Evolutionary conservation across 257 asterid genomes (phyloP), one percentile per base, ranked within the genome.

Genomic region (Rehmannia glutinosa): DNA sequence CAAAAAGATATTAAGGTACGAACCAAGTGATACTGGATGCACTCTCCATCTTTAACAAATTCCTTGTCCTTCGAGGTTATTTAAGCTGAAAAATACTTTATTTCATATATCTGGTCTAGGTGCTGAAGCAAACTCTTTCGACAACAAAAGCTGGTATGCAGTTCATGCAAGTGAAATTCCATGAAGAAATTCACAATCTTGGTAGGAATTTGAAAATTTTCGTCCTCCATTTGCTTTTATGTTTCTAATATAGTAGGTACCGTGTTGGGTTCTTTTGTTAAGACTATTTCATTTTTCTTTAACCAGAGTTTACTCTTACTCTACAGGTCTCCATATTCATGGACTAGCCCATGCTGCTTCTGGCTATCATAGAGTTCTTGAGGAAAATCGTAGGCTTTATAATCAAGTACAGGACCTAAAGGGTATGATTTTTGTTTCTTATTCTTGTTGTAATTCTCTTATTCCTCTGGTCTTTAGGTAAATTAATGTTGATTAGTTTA

Each of bases 261-360:
- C 50, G 15, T 16, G 10, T 0, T 15, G 47, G 15, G n/a, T 27
- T 38, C 28, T 28, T 39, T 32, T 51, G 2, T 49, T 8, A 5
- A 24, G 51, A 39, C 41, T 7, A 4, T 27, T 30, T 32, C 62
- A 23, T 8, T 60, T 24, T 32, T 12, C 16, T 21, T 67, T 55
- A 36, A 69, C 69, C 11, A 7, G 2, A 46, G 62, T 24, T 35
- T 46, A 55, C 64, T 72, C 58, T 49, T 57, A 57, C 55, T 65
- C 65, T 73, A 47, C 53, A 91, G 97, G 95, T 52, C 70, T 76
- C 72, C 97, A 91, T 72, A 70, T 91, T 70, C 84, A 83, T 78
- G 96, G 97, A 67, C 80, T 91, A 69, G 87, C 91, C 71, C 88
- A 91, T 73, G 97, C 97, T 77, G 97, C 97, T 74, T 91, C 97